These are phyloP conservation scores for Rhizopogon sp. DNA, from an alignment of 768 basidiomycete species.

Conservation along the genomic window DNA sequence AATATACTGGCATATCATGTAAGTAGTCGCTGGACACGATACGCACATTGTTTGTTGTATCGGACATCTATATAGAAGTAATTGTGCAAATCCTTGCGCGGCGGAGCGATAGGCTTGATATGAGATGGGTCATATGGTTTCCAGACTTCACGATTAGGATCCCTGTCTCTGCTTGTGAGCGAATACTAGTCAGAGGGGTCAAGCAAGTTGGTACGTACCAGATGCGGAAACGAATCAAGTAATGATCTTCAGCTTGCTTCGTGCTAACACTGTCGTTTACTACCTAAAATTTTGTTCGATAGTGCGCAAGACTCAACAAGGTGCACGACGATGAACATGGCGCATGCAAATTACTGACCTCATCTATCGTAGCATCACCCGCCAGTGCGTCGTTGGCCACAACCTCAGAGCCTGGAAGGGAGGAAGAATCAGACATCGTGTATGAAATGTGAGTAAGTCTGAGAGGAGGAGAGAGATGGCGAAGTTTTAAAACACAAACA, in stretches of 20 bases:
- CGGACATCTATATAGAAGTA: constrained; percentile 13
- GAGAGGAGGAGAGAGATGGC: too few species aligned
- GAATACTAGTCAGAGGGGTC: not conserved
- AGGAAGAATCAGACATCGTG: too few species aligned
- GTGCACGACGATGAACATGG: too few species aligned
- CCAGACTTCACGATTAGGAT: rapidly evolving
- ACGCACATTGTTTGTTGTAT: not conserved
- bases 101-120: constrained; percentile 5
- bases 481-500: too few species aligned
- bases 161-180: not conserved
- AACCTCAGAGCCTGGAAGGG: too few species aligned
- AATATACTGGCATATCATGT: not conserved
- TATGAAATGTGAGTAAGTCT: too few species aligned
- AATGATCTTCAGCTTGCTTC: not conserved
- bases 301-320: too few species aligned
- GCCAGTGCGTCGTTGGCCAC: too few species aligned
- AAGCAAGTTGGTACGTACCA: not conserved
- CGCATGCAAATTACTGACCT: too few species aligned
- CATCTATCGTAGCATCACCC: too few species aligned
- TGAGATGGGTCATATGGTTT: not conserved
- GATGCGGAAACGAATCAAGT: not conserved
- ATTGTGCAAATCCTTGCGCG: constrained; percentile 7
- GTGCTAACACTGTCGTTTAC: not conserved
- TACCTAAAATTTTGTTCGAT: too few species aligned
- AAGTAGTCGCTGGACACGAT: too few species aligned